Base-by-base conservation (phyloP, 176 grass and related monocot species). In the Alopecurus myosuroides region DNA sequence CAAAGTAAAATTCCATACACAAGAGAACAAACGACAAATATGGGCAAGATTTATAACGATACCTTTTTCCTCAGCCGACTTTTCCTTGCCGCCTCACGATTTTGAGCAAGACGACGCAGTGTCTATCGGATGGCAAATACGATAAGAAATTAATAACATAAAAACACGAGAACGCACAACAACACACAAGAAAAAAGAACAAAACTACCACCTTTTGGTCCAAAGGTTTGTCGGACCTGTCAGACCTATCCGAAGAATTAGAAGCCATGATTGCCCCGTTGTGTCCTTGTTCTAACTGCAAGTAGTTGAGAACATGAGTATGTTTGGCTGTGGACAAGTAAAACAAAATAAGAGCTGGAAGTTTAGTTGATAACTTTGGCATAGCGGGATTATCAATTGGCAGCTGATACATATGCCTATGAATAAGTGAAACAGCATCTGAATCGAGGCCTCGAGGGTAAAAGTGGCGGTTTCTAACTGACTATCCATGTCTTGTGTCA, bases 11-110 rank as follows among this genome's bases (percentile, higher is more conserved):
- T 13, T 60, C 29, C 13, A 55, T 15, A 42, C 70, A 17, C 13
- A 58, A 18, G 42, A 74, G 36, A 34, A 3, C 37, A 83, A 65
- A 74, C 44, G 18, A 25, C 11, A 17, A 10, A 70, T 41, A 77
- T 40, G 19, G 20, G 58, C 11, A 35, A 69, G 53, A 23, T 13
- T 18, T 79, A 52, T 61, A 61, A 22, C 2, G 0, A 45, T 80
- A 94, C 92, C 88, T 94, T 94, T 88, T 94, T 94, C 79, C 88
- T 94, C 48, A 94, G 48, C 7, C 92, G 82, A 81, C 92, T 94
- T 83, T 94, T 94, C 65, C 92, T 88, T 73, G 92, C 92, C 22
- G 92, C 92, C 81, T 94, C 92, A 42, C 92, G 86, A 88, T 94
- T 94, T 81, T 94, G 92, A 39, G 92, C 92, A 58, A 94, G 92